phyloP scores from a whole-genome alignment of 148 eudicot species.

The Chenopodium album region DNA sequence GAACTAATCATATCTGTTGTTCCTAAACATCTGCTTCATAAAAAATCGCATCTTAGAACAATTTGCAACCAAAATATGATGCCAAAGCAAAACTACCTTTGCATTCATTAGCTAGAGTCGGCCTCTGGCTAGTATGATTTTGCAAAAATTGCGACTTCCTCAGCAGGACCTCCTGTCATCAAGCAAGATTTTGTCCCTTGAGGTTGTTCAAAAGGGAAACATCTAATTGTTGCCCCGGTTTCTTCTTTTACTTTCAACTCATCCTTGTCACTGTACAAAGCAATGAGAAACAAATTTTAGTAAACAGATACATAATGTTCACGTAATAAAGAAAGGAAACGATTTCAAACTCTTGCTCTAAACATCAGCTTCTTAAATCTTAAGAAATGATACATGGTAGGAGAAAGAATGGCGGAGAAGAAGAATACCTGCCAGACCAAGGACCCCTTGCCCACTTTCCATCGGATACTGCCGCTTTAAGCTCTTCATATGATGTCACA shows the following conservation, averaged over 20 bases:
- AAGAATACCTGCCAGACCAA: slow-evolving; percentile 82
- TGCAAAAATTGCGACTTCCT: slow-evolving; percentile 96
- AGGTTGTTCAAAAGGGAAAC: slow-evolving; percentile 95
- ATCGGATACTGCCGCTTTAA: slow-evolving; percentile 68
- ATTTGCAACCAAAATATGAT: background rate
- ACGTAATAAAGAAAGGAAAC: background rate
- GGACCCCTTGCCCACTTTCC: slow-evolving; percentile 99
- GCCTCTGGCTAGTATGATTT: slow-evolving; percentile 62
- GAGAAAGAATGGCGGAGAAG: background rate
- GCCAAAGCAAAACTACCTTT: background rate
- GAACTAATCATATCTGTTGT: background rate
- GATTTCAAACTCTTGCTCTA: background rate
- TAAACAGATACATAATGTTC: background rate
- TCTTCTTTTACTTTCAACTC: slow-evolving; percentile 92
- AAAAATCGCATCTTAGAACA: background rate
- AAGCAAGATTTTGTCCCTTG: slow-evolving; percentile 64
- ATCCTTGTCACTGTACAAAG: slow-evolving; percentile 61
- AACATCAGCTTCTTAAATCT: background rate
- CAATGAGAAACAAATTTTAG: slow-evolving; percentile 1
- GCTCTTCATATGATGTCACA: slow-evolving; percentile 79
- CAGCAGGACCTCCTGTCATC: slow-evolving; percentile 90
- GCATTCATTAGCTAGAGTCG: background rate
- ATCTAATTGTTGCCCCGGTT: slow-evolving; percentile 94
- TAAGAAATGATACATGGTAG: background rate
- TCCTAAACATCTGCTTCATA: background rate